Base-by-base conservation (phyloP, 805 yeast genomes). In the Cyberlindnera nakhonratchasimensis region DNA sequence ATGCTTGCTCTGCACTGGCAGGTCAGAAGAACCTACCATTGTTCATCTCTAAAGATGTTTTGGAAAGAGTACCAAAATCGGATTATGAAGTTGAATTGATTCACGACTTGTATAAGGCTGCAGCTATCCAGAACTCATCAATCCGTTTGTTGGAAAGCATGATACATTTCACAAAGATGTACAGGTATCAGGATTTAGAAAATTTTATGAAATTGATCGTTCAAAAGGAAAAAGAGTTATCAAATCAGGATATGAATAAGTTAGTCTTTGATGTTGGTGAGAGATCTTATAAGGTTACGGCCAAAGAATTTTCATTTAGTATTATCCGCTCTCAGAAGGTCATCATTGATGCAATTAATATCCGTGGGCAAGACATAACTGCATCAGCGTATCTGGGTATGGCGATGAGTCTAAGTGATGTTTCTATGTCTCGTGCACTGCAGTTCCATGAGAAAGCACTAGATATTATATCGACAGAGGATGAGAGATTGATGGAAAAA, bases 1-100 rank as follows among this genome's bases (percentile, higher is more conserved):
- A 51, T 2, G 64, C 72, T 4, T 70, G 74, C 42, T 29, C 45
- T 3, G 45, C 63, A 2, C 50, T 73, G 9, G 37, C 62, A 0
- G 59, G 63, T 14, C 44, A 57, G 9, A 40, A 55, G 2, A 47
- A 54, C 2, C 58, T 71, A 13, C 78, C 79, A 0, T 51, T 65
- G 1, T 69, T 66, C 51, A 60, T 73, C 1, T 35, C 62, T 1
- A 55, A 62, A 1, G 75, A 73, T 44, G 52, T 72, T 5, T 50
- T 71, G 2, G 46, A 58, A 1, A 57, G 78, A 34, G 59, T 70
- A 1, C 53, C 58, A 4, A 42, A 25, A 11, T 50, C 57, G 2
- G 45, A 31, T 8, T 37, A 40, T 19, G 58, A 55, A 24, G 40
- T 49, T 2, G 49, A 40, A 2, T 26, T 46, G 3, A 13, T 52